phyloP scores from a whole-genome alignment of 306 rosid genomes.

The Abrus precatorius region DNA sequence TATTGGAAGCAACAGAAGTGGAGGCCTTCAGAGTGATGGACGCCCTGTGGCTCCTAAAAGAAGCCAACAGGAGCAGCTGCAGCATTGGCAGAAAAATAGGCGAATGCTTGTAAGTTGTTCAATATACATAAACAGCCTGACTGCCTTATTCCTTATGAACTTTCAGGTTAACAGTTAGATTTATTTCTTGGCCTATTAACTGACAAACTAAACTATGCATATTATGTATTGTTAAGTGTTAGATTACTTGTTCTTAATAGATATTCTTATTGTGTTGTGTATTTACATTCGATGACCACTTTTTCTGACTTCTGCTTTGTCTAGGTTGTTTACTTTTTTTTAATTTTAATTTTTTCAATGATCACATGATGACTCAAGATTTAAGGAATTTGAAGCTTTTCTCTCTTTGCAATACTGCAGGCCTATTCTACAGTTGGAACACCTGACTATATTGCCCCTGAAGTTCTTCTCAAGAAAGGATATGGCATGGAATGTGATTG shows the following conservation, averaged over 20 bases:
- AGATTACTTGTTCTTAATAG: constrained; percentile 31
- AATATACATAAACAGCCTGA: constrained; percentile 41
- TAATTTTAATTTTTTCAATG: neutral
- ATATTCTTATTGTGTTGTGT: constrained; percentile 16
- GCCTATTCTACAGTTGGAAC: constrained; percentile 99
- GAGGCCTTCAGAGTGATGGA: constrained; percentile 94
- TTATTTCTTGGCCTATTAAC: constrained; percentile 15
- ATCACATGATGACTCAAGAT: constrained; percentile 24
- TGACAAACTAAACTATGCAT: constrained; percentile 16
- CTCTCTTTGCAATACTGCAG: constrained; percentile 57
- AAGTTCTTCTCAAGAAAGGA: constrained; percentile 97
- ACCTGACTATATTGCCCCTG: constrained; percentile 99
- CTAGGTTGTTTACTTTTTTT: neutral
- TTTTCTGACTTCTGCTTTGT: constrained; percentile 36
- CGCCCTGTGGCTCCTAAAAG: constrained; percentile 91
- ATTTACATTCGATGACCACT: constrained; percentile 29
- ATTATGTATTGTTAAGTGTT: constrained; percentile 21
- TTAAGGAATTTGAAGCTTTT: constrained; percentile 39
- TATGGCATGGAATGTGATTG: constrained; percentile 99
- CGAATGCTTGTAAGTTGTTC: constrained; percentile 89
- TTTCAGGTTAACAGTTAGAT: constrained; percentile 12
- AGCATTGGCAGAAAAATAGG: constrained; percentile 98
- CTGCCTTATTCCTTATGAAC: constrained; percentile 43
- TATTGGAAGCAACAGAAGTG: constrained; percentile 81
- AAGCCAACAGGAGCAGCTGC: constrained; percentile 97